Percentiles rank a stretch among this genome's conserved stretches.
These are phyloP conservation scores for Colletotrichum lentis DNA, from an alignment of 2,329 filamentous ascomycete species.

Conservation along the genomic window DNA sequence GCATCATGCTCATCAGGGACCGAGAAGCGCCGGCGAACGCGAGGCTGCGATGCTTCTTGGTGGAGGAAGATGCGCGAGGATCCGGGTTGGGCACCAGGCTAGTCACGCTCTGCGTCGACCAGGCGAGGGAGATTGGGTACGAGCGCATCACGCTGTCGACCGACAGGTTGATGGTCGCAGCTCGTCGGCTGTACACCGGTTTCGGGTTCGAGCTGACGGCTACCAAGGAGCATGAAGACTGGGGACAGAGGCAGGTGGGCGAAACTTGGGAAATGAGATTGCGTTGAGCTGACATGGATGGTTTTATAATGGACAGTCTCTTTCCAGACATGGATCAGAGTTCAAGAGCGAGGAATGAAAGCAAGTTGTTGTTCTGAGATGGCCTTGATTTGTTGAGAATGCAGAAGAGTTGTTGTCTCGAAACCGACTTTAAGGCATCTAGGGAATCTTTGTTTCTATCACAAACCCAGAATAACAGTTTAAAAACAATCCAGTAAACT, in stretches of 20 bases:
- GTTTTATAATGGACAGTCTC: background rate
- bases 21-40: constrained; percentile 32
- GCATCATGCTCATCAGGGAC: constrained; percentile 41
- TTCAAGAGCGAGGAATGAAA: too few relatives aligned
- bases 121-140: constrained; percentile 40
- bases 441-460: too few relatives aligned
- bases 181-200: constrained; percentile 39
- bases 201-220: constrained; percentile 38
- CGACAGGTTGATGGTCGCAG: constrained; percentile 36
- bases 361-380: too few relatives aligned
- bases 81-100: constrained; percentile 39
- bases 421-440: too few relatives aligned
- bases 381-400: too few relatives aligned
- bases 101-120: constrained; percentile 37
- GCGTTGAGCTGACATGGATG: too few relatives aligned
- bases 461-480: too few relatives aligned
- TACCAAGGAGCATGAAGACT: constrained; percentile 12
- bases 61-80: constrained; percentile 40
- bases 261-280: constrained; percentile 36
- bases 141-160: constrained; percentile 38
- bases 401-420: too few relatives aligned
- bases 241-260: background rate
- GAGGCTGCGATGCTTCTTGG: constrained; percentile 42
- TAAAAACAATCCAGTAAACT: too few relatives aligned
- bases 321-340: too few relatives aligned